phyloP scores from a whole-genome alignment of 306 rosid species.

The Rosa multiflora region DNA sequence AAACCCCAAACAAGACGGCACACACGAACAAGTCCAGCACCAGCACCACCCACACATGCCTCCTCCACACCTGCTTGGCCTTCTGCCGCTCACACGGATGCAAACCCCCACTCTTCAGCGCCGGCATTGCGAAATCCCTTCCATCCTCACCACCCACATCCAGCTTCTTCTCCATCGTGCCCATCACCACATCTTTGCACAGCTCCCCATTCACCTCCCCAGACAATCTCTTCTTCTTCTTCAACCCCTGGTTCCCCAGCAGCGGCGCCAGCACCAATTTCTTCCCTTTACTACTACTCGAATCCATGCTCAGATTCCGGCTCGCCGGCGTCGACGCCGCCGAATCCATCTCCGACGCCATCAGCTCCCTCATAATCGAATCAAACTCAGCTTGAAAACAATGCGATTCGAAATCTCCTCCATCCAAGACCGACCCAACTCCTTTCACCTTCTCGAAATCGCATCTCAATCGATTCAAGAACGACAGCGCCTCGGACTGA shows the following conservation, averaged over 20 bases:
- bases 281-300: constrained; percentile 34
- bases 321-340: constrained; percentile 22
- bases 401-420: constrained; percentile 27
- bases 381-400: constrained; percentile 66
- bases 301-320: constrained; percentile 37
- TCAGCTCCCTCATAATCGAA: constrained; percentile 31
- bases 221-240: constrained; percentile 67
- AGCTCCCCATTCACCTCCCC: constrained; percentile 41
- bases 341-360: constrained; percentile 24
- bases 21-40: constrained; percentile 76
- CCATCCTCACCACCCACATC: constrained; percentile 39
- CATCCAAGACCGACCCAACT: background rate
- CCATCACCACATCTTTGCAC: constrained; percentile 30
- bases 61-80: constrained; percentile 83
- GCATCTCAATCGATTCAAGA: constrained; percentile 47
- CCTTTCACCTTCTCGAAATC: constrained; percentile 30
- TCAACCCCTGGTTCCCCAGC: constrained; percentile 47
- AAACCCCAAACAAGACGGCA: constrained; percentile 64
- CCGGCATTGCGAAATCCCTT: constrained; percentile 29
- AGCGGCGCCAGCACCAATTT: constrained; percentile 30
- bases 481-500: constrained; percentile 48
- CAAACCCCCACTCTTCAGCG: constrained; percentile 28
- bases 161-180: constrained; percentile 36
- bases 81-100: constrained; percentile 52
- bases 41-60: constrained; percentile 87